Evolutionary conservation across 2,329 filamentous ascomycete species (phyloP).

Genomic region (Teratosphaeria zuluensis): DNA sequence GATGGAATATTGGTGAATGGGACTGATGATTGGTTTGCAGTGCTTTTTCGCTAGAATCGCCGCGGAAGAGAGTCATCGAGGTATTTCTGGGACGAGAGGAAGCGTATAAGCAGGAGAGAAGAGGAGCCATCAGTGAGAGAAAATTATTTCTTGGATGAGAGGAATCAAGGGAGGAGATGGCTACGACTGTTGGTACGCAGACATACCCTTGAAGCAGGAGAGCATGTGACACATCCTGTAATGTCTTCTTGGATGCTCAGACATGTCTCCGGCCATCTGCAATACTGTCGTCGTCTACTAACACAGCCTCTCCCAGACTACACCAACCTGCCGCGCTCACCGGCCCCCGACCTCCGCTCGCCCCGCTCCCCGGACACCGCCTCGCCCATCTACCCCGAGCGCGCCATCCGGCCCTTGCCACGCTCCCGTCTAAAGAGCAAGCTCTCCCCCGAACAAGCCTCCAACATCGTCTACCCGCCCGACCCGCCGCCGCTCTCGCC

Average conservation of each 20-base stretch:
- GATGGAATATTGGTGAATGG: not conserved
- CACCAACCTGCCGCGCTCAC: not conserved
- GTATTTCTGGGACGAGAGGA: not conserved
- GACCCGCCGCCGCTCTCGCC: conserved; percentile 58
- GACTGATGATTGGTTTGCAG: not conserved
- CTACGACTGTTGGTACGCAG: not conserved
- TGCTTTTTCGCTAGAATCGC: not conserved
- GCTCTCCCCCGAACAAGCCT: conserved; percentile 74
- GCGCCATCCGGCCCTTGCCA: conserved; percentile 85
- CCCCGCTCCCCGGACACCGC: conserved; percentile 50
- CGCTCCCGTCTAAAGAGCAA: conserved; percentile 80
- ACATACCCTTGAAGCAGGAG: not conserved
- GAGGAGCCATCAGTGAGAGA: not conserved
- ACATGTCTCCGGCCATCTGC: not conserved
- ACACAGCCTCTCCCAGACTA: not conserved
- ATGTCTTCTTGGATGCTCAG: not conserved
- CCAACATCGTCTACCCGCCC: conserved; percentile 72
- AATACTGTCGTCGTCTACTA: not conserved
- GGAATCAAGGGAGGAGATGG: not conserved
- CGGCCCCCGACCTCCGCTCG: not conserved
- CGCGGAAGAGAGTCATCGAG: not conserved
- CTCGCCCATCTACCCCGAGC: conserved; percentile 74
- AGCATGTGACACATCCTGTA: not conserved
- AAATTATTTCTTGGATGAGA: not conserved
- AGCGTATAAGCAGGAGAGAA: not conserved